Evolutionary conservation across 2,329 filamentous ascomycete species (phyloP).

Genomic region (Talaromyces marneffei): DNA sequence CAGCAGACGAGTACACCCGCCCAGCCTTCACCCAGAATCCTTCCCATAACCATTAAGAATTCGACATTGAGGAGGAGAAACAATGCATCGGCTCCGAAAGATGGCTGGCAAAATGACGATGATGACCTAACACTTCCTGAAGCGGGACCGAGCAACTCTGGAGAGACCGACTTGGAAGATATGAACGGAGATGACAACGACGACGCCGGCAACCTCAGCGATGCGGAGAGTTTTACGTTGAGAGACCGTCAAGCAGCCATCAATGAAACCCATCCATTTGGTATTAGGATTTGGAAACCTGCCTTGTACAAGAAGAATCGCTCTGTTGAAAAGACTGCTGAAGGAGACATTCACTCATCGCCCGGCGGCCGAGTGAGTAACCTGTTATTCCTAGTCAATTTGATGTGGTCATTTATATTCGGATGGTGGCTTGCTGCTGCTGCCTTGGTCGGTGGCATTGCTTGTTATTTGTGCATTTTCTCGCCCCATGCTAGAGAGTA

Average conservation of each 20-base stretch:
- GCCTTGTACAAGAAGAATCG: conserved; percentile 96
- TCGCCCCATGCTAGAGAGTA: conserved; percentile 78
- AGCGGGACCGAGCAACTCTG: conserved; percentile 21
- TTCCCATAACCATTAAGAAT: conserved; percentile 29
- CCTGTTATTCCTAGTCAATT: conserved; percentile 82
- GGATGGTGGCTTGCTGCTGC: conserved; percentile 92
- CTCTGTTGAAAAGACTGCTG: conserved; percentile 91
- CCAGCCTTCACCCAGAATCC: conserved; percentile 31
- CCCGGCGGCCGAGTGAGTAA: conserved; percentile 79
- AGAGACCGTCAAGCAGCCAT: conserved; percentile 96
- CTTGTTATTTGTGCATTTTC: conserved; percentile 75
- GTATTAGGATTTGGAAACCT: conserved; percentile 98
- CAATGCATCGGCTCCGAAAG: conserved; percentile 28
- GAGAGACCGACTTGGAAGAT: conserved; percentile 20
- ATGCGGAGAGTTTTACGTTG: conserved; percentile 94
- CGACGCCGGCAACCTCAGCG: conserved; percentile 55
- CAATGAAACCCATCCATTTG: conserved; percentile 97
- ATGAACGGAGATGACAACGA: conserved; percentile 17
- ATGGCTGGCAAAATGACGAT: conserved; percentile 34
- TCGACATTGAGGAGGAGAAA: conserved; percentile 38
- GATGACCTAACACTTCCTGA: conserved; percentile 35
- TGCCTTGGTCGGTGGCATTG: conserved; percentile 64
- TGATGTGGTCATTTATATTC: conserved; percentile 84
- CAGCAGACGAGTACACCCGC: conserved; percentile 22
- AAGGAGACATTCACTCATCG: conserved; percentile 93